Evolutionary conservation across 441 rosid species (phyloP), one percentile per base, ranked within the genome.

Genomic region (Theobroma grandiflorum): DNA sequence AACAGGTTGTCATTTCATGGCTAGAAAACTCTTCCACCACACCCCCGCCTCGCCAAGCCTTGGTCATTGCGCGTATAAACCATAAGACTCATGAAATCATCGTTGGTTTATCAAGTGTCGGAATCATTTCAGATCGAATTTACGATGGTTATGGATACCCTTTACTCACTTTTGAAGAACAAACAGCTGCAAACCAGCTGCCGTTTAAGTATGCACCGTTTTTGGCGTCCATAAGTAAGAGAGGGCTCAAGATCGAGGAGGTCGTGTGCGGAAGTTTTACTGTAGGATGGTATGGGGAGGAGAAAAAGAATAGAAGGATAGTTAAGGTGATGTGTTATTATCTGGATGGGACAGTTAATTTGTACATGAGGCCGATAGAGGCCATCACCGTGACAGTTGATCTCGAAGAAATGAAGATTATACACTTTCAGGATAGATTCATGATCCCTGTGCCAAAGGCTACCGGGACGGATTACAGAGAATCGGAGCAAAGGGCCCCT

Each of bases 271-370:
- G 52, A 67, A 58, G 82, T 70, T 74, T 77, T 11, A 64, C 79
- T 20, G 49, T 81, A 11, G 86, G 86, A 18, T 83, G 85, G 88
- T 77, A 61, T 9, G 83, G 88, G 20, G 80, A 75, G 79, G 58
- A 38, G 62, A 52, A 11, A 74, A 55, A 31, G 12, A 64, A 11
- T 15, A 72, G 22, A 3, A 80, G 87, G 75, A 62, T 43, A 3
- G 87, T 84, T 11, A 86, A 71, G 61, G 79, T 79, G n/a, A 77
- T 86, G 83, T 84, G 87, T 15, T 86, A 78, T 4, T 84, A 81
- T 70, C 15, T 78, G 59, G 84, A 86, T 9, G 88, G 88, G 40
- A 86, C 86, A 35, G 87, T 84, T 72, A 86, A 84, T 76, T n/a
- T 84, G 61, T 86, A 78, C 40, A 82, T 82, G 88, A 80, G 84